Percentiles rank a stretch among this genome's conserved stretches.
phyloP scores from a whole-genome alignment of 345 rosid species.

The Cardiospermum halicacabum region DNA sequence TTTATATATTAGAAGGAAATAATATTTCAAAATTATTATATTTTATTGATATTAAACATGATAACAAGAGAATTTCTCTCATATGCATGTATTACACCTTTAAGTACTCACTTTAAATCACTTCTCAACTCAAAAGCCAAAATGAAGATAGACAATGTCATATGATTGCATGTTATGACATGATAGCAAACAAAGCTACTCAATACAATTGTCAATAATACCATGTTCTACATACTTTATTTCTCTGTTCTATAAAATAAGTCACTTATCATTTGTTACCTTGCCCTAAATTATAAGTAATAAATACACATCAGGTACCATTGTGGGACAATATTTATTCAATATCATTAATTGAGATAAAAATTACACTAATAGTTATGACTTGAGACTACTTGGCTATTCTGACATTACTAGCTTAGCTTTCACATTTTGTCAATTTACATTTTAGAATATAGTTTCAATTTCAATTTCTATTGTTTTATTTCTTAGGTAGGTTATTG shows the following conservation, averaged over 20 bases:
- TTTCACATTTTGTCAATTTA: neutral
- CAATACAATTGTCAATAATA: neutral
- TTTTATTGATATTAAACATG: too few species aligned
- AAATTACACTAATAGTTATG: neutral
- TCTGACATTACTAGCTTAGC: neutral
- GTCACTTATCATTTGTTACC: neutral
- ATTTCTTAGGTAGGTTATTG: too few species aligned
- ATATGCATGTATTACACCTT: too few species aligned
- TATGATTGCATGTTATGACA: constrained; percentile 2
- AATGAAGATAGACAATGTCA: neutral
- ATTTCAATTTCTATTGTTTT: neutral
- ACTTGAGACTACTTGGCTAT: neutral
- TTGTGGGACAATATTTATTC: neutral
- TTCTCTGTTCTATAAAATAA: neutral
- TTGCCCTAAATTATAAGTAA: neutral
- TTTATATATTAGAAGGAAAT: too few species aligned
- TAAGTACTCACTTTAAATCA: too few species aligned
- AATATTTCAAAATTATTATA: too few species aligned
- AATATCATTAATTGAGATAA: constrained; percentile 3
- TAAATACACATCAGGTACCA: neutral
- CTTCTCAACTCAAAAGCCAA: neutral
- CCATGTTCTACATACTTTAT: neutral
- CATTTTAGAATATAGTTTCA: neutral
- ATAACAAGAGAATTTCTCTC: too few species aligned
- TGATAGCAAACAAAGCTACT: neutral